Conservation (phyloP, 108 stramenopile genomes). For the Skeletonema marinoi region DNA sequence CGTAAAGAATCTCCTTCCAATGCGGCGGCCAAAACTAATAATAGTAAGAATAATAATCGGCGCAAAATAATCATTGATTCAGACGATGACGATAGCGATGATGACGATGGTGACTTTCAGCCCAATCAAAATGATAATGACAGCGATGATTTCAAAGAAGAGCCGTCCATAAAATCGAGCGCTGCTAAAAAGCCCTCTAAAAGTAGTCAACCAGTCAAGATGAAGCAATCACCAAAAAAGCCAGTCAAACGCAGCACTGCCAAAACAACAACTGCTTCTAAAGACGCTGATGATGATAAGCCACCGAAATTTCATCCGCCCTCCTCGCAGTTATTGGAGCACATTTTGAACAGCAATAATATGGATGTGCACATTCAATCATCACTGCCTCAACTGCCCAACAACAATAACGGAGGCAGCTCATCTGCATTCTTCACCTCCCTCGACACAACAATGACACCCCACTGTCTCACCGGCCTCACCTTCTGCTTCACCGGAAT, state of each 20-base stretch:
- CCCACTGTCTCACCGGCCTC: constrained; percentile 40
- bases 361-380: not conserved
- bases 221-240: not conserved
- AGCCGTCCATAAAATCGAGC: constrained; percentile 7
- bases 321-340: constrained; percentile 23
- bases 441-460: constrained; percentile 9
- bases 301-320: constrained; percentile 43
- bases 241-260: not conserved
- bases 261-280: no score
- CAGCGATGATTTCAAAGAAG: constrained; percentile 20
- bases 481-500: constrained; percentile 87
- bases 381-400: not conserved
- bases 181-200: not conserved
- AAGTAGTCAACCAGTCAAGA: constrained; percentile 10
- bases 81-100: constrained; percentile 15
- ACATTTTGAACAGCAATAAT: not conserved
- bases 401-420: not conserved
- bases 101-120: constrained; percentile 4
- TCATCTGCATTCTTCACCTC: not conserved
- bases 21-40: not conserved
- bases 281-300: not conserved
- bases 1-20: not conserved
- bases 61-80: not conserved
- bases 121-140: not conserved
- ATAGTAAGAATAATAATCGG: not conserved